Conservation (phyloP, 345 rosid genomes). For the Geranium rotundifolium region DNA sequence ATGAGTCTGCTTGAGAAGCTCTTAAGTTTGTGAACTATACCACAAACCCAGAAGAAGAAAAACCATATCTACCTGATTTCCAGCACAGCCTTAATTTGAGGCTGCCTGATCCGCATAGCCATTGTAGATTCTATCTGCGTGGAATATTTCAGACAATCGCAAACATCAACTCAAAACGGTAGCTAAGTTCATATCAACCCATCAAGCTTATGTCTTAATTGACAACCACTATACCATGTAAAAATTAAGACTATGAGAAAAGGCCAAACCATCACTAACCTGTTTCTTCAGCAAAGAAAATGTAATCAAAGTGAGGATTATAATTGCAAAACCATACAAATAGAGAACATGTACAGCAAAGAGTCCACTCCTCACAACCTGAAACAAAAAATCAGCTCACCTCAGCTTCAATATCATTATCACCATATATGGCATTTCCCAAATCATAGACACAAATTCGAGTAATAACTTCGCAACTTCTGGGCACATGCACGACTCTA, state of each 20-base stretch:
- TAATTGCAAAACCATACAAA: conserved; percentile 85
- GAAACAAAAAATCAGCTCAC: conserved; percentile 9
- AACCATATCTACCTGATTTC: conserved; percentile 95
- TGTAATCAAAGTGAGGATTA: conserved; percentile 75
- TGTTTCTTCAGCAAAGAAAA: conserved; percentile 90
- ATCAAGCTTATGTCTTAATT: background rate
- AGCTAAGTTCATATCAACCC: background rate
- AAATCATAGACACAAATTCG: too few relatives aligned
- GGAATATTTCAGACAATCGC: conserved; percentile 5
- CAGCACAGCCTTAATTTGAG: conserved; percentile 86
- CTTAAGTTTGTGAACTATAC: too few relatives aligned
- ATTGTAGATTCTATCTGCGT: conserved; percentile 83
- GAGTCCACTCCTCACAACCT: conserved; percentile 79
- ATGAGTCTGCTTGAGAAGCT: too few relatives aligned
- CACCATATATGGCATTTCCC: too few relatives aligned
- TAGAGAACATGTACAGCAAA: conserved; percentile 68
- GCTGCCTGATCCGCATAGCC: conserved; percentile 89
- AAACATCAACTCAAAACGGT: background rate
- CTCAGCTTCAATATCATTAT: background rate
- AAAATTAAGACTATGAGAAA: too few relatives aligned
- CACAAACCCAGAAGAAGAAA: too few relatives aligned
- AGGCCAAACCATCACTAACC: conserved; percentile 29
- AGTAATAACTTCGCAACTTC: too few relatives aligned
- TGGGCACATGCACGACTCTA: too few relatives aligned
- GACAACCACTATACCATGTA: background rate